These are phyloP conservation scores for Xanthoconium purpureum DNA, from an alignment of 768 basidiomycete species.

Conservation along the genomic window DNA sequence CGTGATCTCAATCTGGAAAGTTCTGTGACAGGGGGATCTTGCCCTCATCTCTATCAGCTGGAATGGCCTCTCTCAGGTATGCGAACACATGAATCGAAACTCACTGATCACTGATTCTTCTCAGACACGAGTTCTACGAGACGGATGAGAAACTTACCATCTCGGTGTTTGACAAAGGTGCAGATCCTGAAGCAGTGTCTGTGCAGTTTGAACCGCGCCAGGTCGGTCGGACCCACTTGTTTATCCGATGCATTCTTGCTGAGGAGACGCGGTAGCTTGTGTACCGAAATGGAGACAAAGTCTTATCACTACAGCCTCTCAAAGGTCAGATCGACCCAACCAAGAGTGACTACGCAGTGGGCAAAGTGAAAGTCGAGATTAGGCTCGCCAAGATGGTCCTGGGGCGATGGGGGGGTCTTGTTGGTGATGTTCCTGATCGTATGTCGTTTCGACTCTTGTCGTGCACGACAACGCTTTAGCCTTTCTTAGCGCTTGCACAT, in stretches of 20 bases:
- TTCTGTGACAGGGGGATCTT: conserved; percentile 21
- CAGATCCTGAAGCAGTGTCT: conserved; percentile 59
- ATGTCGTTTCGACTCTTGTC: conserved; percentile 28
- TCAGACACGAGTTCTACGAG: conserved; percentile 85
- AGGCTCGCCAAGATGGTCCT: conserved; percentile 62
- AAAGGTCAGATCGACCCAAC: conserved; percentile 75
- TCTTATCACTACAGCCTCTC: conserved; percentile 73
- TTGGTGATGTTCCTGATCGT: conserved; percentile 78
- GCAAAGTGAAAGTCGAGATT: conserved; percentile 88
- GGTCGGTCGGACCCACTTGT: conserved; percentile 53
- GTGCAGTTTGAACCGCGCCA: conserved; percentile 64
- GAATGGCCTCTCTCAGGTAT: conserved; percentile 32
- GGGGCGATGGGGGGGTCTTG: conserved; percentile 72
- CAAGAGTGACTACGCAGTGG: conserved; percentile 61
- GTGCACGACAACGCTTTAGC: background rate
- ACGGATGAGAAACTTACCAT: conserved; percentile 71
- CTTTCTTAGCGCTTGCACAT: conserved; percentile 14
- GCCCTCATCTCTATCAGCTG: background rate
- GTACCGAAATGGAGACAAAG: conserved; percentile 68
- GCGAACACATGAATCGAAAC: background rate
- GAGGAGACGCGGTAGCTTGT: conserved; percentile 12
- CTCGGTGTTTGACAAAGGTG: conserved; percentile 77
- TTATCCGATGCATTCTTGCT: background rate
- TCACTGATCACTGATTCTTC: background rate
- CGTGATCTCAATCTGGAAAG: conserved; percentile 29